Evolutionary conservation across 78 protist genomes (phyloP).

Genomic region (Salpingoeca rosetta): DNA sequence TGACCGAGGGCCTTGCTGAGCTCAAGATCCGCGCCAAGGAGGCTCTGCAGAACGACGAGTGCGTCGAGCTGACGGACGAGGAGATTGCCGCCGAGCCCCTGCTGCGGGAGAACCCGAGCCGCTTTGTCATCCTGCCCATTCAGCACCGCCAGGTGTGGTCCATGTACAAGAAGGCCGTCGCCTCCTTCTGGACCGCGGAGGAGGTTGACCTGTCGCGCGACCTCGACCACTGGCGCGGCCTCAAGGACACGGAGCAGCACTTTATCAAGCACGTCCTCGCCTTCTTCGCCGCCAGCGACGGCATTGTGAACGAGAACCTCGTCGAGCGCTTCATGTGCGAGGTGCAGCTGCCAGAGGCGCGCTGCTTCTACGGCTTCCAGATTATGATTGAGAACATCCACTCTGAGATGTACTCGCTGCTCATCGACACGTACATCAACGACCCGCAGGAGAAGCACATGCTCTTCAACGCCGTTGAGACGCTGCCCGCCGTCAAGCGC

Average conservation of each 20-base stretch:
- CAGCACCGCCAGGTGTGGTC: conserved; percentile 69
- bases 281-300: conserved; percentile 94
- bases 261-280: conserved; percentile 89
- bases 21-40: not conserved
- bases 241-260: conserved; percentile 57
- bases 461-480: conserved; percentile 87
- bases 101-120: conserved; percentile 40
- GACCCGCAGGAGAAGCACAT: conserved; percentile 47
- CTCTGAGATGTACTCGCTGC: conserved; percentile 82
- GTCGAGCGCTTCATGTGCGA: conserved; percentile 80
- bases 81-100: not conserved
- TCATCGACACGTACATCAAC: conserved; percentile 90
- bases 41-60: not conserved
- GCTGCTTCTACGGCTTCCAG: conserved; percentile 97
- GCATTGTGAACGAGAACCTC: conserved; percentile 95
- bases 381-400: conserved; percentile 92
- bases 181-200: conserved; percentile 93
- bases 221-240: conserved; percentile 42
- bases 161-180: conserved; percentile 88
- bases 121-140: conserved; percentile 89
- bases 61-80: not conserved
- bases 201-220: conserved; percentile 84
- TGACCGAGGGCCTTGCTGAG: not conserved
- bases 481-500: conserved; percentile 75
- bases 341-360: conserved; percentile 94